Conservation (phyloP, 2,329 filamentous ascomycete genomes). For the Tolypocladium pustulatum region DNA sequence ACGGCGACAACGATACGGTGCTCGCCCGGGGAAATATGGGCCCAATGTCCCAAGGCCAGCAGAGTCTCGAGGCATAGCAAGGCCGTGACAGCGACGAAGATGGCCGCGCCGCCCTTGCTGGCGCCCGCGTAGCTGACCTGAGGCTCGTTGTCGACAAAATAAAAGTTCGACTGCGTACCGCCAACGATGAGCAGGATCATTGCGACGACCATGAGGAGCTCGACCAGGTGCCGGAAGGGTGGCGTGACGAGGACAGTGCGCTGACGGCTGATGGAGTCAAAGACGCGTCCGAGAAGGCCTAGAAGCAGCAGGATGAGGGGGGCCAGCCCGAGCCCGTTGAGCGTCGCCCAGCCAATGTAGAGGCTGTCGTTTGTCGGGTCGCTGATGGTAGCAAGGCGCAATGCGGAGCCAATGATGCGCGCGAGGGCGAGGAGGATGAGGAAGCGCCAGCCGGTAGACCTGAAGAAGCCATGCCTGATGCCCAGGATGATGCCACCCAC, state of each 20-base stretch:
- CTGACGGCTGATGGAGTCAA: conserved; percentile 36
- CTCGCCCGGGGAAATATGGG: conserved; percentile 36
- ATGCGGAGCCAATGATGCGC: conserved; percentile 45
- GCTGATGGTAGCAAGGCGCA: conserved; percentile 31
- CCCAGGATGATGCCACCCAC: conserved; percentile 28
- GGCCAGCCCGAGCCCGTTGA: conserved; percentile 25
- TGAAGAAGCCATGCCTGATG: conserved; percentile 36
- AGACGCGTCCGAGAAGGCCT: conserved; percentile 21
- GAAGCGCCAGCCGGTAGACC: conserved; percentile 50
- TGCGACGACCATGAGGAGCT: conserved; percentile 30
- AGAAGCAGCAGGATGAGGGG: conserved; percentile 34
- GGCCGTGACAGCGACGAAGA: conserved; percentile 26
- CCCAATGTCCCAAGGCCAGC: conserved; percentile 27
- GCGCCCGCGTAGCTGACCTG: conserved; percentile 15
- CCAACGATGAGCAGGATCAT: conserved; percentile 23
- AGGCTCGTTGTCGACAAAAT: conserved; percentile 9
- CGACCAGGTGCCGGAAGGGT: conserved; percentile 22
- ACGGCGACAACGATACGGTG: conserved; percentile 39
- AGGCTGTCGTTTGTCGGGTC: conserved; percentile 35
- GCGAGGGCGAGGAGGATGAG: conserved; percentile 47
- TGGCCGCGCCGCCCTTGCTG: conserved; percentile 15
- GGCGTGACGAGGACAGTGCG: conserved; percentile 16
- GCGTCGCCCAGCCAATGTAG: conserved; percentile 20
- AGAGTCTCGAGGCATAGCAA: conserved; percentile 28
- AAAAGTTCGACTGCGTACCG: conserved; percentile 15